Base-by-base conservation (phyloP, 306 rosid genomes). In the Acacia crassicarpa region DNA sequence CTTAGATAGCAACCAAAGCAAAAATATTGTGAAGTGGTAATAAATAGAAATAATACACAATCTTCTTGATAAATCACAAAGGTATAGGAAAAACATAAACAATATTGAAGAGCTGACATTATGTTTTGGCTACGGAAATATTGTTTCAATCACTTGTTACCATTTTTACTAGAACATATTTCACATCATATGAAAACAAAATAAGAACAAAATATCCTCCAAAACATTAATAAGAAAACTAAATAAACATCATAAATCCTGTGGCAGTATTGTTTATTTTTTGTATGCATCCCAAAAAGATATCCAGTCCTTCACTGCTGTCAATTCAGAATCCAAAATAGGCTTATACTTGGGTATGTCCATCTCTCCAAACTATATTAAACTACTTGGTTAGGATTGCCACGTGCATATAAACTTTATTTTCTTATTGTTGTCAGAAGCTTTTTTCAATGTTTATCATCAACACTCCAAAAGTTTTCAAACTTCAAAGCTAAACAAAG, bases 81-180 rank as follows among this genome's bases (percentile, higher is more conserved):
- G 56, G 72, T 20, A 23, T 19, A 17, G 44, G 61, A 56, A 78
- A 78, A 49, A 78, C 48, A 75, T 58, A 10, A 77, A 40, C 45
- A 61, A 63, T 71, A 46, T 27, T 23, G 48, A 49, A 74, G 48
- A 67, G 54, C 78, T 32, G 65, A 67, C 12, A 66, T 74, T 59
- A 74, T 56, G 25, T 58, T 74, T 80, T 25, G 38, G 49, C 49
- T 32, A 44, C 35, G 16, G 80, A 76, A 65, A n/a, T 83, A 66
- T 35, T 17, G 67, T 74, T 59, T 80, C 78, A 67, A 83, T 40
- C 43, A 77, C 27, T 69, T 1, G 32, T 5, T 48, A 67, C 67
- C 70, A 67, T 86, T 77, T 51, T 43, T 44, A 3, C 14, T 22
- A 2, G 45, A 23, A 44, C 23, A 45, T 4, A 70, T 23, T n/a